Evolutionary conservation across 192 early-diverging fungal species (phyloP).

Genomic region (Coemansia sp.): DNA sequence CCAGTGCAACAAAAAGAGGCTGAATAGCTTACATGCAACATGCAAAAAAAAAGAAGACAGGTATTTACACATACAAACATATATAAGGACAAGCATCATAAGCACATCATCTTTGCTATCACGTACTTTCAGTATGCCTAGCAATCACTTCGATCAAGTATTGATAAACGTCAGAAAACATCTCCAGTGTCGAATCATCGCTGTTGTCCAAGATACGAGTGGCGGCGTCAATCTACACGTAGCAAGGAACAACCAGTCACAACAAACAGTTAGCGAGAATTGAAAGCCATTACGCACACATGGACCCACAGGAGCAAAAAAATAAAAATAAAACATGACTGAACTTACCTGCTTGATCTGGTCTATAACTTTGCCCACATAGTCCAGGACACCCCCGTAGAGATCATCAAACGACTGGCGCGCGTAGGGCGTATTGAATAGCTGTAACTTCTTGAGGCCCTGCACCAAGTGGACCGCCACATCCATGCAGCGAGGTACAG

Average conservation of each 20-base stretch:
- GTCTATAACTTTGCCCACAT: slow-evolving; percentile 38
- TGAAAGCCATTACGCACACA: neutral
- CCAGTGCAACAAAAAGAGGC: neutral
- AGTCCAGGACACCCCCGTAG: slow-evolving; percentile 38
- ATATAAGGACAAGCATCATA: neutral
- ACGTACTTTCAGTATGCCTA: slow-evolving; percentile 56
- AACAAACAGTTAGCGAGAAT: neutral
- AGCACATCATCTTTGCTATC: neutral
- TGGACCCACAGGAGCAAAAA: neutral
- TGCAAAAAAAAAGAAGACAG: neutral
- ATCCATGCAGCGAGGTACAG: slow-evolving; percentile 31
- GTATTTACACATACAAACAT: neutral
- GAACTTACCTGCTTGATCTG: slow-evolving; percentile 28
- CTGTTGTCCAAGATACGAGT: neutral
- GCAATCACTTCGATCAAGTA: slow-evolving; percentile 51
- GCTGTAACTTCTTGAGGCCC: slow-evolving; percentile 37
- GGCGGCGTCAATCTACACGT: slow-evolving; percentile 29
- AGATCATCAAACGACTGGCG: slow-evolving; percentile 26
- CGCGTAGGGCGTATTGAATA: slow-evolving; percentile 22
- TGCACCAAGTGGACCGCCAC: slow-evolving; percentile 45
- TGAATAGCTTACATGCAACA: neutral
- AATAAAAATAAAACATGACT: neutral
- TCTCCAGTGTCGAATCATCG: slow-evolving; percentile 23
- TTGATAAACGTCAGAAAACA: slow-evolving; percentile 50
- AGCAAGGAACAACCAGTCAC: neutral